Evolutionary conservation across 2,329 filamentous ascomycete species (phyloP), one percentile per base, ranked within the genome.

Genomic region (Fusarium continuum): DNA sequence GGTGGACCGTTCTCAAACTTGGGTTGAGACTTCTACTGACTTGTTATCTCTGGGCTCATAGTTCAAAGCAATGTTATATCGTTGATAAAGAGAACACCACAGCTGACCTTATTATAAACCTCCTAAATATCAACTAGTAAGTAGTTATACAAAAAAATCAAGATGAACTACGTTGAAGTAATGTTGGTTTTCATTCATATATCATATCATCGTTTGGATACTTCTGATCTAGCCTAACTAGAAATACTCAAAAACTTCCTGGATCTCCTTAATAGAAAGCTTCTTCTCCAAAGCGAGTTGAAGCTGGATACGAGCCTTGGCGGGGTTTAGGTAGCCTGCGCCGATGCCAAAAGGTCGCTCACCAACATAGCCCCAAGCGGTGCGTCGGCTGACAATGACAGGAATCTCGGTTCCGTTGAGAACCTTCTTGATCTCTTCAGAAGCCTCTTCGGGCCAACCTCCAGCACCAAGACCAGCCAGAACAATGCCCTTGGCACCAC

Each of bases 381-480:
- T 80, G 10, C 84, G 72, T 22, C 80, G 79, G 39, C 80, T 83
- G 5, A 80, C 78, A 0, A 87, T 77, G 3, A 86, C 78, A 1
- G 82, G 79, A 8, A 73, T 45, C 2, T 74, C 73, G 7, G 80
- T 79, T 11, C 76, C 76, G 55, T 79, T 77, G 44, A 80, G 77
- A 1, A 83, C 66, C 6, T 74, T 72, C 38, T 80, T 72, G 1
- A 84, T 75, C 4, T 75, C 79, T 5, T 70, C 49, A 2, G 64
- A 58, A 4, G 79, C 80, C 6, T 68, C 65, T 0, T 70, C 68
- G 0, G 77, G 78, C 73, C 82, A 79, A 0, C 80, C 79, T 6
- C 84, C 85, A 1, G 82, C 82, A 1, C 84, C 85, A 26, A 83
- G 77, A 14, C 83, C 84, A 0, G 83, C 84, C 7, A 82, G 79